Percentiles rank a stretch among this genome's conserved stretches.
phyloP scores from a whole-genome alignment of 139 green algal species.

The Chlorella sp. region DNA sequence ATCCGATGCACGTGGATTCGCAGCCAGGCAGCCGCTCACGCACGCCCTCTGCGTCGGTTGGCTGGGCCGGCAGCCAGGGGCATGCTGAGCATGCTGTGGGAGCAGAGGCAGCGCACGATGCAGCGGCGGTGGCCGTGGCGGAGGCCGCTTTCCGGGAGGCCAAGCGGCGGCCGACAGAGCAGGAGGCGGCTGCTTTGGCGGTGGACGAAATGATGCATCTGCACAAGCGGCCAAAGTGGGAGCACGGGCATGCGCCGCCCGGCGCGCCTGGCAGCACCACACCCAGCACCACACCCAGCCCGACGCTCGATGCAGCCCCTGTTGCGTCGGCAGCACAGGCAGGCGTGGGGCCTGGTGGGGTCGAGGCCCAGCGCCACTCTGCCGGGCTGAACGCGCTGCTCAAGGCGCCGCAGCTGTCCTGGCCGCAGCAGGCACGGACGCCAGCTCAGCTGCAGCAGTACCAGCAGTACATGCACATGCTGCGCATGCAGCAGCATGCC shows the following conservation, averaged over 20 bases:
- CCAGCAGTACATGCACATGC: neutral
- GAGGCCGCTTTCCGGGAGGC: neutral
- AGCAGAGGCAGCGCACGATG: neutral
- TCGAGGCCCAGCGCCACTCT: neutral
- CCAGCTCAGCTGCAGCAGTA: neutral
- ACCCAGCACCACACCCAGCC: neutral
- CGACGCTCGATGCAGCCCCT: neutral
- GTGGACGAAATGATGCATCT: neutral
- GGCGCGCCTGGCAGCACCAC: neutral
- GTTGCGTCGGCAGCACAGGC: neutral
- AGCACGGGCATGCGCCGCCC: neutral
- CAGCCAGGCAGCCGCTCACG: neutral
- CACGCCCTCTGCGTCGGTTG: too few relatives aligned
- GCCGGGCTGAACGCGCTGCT: neutral
- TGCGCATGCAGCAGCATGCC: neutral
- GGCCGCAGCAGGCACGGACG: neutral
- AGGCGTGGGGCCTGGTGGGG: neutral
- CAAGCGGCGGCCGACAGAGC: neutral
- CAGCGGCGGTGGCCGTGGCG: neutral
- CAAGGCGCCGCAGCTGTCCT: neutral
- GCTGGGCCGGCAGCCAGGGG: too few relatives aligned
- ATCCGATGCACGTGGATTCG: neutral
- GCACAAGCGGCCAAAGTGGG: conserved; percentile 22
- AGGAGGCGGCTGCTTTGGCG: conserved; percentile 1
- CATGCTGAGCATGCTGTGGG: too few relatives aligned